phyloP scores from a whole-genome alignment of 805 yeast genomes.

The Sugiyamaella americana region DNA sequence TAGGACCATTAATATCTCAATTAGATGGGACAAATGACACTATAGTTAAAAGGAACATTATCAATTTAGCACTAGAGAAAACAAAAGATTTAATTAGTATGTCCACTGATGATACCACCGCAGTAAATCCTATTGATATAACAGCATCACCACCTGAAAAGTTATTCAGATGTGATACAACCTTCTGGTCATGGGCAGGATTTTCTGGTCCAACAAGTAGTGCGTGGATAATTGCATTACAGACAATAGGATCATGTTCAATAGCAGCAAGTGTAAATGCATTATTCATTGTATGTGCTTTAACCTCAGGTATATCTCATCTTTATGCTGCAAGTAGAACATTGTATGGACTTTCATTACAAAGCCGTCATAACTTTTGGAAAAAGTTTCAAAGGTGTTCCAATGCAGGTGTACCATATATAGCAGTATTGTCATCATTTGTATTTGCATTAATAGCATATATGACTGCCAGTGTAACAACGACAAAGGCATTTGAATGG shows the following conservation, averaged over 20 bases:
- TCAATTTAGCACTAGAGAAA: background rate
- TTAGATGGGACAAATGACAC: conserved; percentile 1
- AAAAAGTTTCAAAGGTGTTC: conserved; percentile 53
- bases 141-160: conserved; percentile 7
- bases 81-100: no score
- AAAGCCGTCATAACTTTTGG: conserved; percentile 43
- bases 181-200: conserved; percentile 4
- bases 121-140: background rate
- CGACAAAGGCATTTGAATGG: conserved; percentile 60
- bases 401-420: conserved; percentile 63
- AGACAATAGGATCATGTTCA: conserved; percentile 45
- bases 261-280: conserved; percentile 49
- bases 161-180: background rate
- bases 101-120: background rate
- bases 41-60: background rate
- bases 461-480: conserved; percentile 50
- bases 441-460: conserved; percentile 55
- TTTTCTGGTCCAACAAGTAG: conserved; percentile 5
- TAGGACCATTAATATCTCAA: background rate
- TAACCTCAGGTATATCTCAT: conserved; percentile 53
- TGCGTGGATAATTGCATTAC: conserved; percentile 50
- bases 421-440: conserved; percentile 60
- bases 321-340: conserved; percentile 58
- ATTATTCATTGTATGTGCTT: conserved; percentile 47
- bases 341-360: conserved; percentile 47